phyloP scores from a whole-genome alignment of 1,284 basidiomycete species.

The Ceraceosorus guamensis region DNA sequence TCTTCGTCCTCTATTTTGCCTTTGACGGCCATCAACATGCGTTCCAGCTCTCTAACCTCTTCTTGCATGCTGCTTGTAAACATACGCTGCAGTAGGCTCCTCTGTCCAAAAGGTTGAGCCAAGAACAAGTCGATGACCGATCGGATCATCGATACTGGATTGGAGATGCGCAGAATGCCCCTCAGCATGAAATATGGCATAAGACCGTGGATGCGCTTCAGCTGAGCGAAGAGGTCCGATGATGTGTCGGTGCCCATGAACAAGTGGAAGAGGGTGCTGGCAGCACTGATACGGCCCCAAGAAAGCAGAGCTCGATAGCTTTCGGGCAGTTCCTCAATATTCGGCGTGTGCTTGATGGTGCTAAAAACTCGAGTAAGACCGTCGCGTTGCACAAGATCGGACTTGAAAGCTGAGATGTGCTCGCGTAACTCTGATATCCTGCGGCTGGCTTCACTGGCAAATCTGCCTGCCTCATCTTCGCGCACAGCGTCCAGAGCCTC shows the following conservation, averaged over 20 bases:
- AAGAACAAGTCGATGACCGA: constrained; percentile 86
- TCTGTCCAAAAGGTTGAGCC: constrained; percentile 92
- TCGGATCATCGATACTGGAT: constrained; percentile 92
- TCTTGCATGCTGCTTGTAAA: constrained; percentile 84
- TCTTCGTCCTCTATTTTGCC: constrained; percentile 80
- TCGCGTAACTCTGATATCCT: constrained; percentile 80
- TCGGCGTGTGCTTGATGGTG: constrained; percentile 73
- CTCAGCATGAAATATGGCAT: constrained; percentile 98
- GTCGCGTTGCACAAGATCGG: constrained; percentile 66
- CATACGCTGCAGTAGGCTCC: constrained; percentile 73
- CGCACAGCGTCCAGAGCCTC: constrained; percentile 84
- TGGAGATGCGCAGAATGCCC: constrained; percentile 82
- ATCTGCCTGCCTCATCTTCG: constrained; percentile 76
- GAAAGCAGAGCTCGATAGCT: constrained; percentile 85
- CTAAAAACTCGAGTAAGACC: constrained; percentile 80
- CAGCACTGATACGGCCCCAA: constrained; percentile 81
- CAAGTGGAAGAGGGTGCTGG: constrained; percentile 89
- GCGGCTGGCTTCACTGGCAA: constrained; percentile 75
- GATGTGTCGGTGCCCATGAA: constrained; percentile 89
- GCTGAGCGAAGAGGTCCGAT: constrained; percentile 73
- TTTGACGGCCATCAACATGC: constrained; percentile 76
- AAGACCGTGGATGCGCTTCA: constrained; percentile 88
- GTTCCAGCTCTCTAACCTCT: constrained; percentile 73
- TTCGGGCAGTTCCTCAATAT: constrained; percentile 69
- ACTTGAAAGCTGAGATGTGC: constrained; percentile 79